A percentile compares a stretch with the other conserved stretches of the same genome.
These are phyloP conservation scores for Giardia duodenalis DNA, from an alignment of 208 protist species.

Conservation along the genomic window DNA sequence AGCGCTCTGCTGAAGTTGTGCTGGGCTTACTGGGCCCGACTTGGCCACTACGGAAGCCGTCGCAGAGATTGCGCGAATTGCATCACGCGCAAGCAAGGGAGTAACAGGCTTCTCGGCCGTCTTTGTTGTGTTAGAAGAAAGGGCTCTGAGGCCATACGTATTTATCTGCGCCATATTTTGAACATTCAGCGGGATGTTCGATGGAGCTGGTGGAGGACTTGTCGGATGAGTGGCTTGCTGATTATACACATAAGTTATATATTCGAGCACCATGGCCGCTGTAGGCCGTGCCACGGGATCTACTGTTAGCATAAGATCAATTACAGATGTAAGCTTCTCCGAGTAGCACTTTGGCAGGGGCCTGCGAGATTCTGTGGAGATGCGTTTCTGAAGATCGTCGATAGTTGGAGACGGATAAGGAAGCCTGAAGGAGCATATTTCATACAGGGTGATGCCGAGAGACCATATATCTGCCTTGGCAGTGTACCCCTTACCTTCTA, in stretches of 20 bases:
- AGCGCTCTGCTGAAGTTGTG: too few relatives aligned
- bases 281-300: background rate
- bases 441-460: conserved; percentile 51
- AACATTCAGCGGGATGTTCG: too few relatives aligned
- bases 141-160: too few relatives aligned
- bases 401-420: conserved; percentile 5
- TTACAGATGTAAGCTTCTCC: background rate
- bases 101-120: too few relatives aligned
- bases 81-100: too few relatives aligned
- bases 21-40: too few relatives aligned
- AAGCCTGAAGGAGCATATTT: background rate
- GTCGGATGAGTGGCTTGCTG: background rate
- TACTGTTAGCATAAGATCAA: background rate
- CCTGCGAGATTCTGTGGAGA: background rate
- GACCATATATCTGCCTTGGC: conserved; percentile 74
- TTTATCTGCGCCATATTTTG: too few relatives aligned
- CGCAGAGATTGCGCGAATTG: too few relatives aligned
- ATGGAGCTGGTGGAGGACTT: too few relatives aligned
- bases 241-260: background rate
- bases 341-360: background rate
- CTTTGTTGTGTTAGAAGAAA: too few relatives aligned
- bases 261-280: background rate
- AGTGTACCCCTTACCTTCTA: conserved; percentile 64
- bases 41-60: too few relatives aligned
- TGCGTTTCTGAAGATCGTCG: background rate